Percentiles rank a stretch among this genome's conserved stretches.
These are phyloP conservation scores for Saprolegnia parasitica DNA, from an alignment of 352 stramenopile species.

Conservation along the genomic window DNA sequence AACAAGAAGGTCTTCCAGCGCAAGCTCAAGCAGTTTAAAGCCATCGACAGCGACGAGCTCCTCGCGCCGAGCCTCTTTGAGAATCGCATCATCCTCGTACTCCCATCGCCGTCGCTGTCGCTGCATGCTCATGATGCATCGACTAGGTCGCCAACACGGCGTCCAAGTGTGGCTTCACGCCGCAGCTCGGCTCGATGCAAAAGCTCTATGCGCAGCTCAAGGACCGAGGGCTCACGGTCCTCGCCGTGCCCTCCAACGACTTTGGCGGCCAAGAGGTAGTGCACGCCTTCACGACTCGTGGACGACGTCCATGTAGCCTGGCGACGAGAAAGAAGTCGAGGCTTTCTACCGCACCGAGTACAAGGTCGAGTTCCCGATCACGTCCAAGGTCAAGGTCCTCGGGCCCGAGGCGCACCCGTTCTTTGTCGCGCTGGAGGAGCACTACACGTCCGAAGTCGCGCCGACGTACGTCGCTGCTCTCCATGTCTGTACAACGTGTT, in stretches of 20 bases:
- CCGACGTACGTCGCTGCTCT: conserved; percentile 45
- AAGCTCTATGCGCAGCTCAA: conserved; percentile 45
- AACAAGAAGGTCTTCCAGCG: conserved; percentile 26
- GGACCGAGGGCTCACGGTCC: conserved; percentile 43
- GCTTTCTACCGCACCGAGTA: conserved; percentile 40
- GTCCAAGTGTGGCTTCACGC: conserved; percentile 47
- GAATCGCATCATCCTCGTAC: conserved; percentile 48
- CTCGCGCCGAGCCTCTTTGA: conserved; percentile 39
- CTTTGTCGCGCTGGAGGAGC: conserved; percentile 52
- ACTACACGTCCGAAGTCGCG: conserved; percentile 61
- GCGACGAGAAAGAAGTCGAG: conserved; percentile 39
- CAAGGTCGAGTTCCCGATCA: conserved; percentile 52
- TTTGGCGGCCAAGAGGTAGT: conserved; percentile 53
- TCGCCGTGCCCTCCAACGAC: conserved; percentile 66
- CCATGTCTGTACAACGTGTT: too few relatives aligned
- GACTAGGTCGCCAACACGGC: conserved; percentile 52
- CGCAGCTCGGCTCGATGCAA: conserved; percentile 52
- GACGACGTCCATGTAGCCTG: conserved; percentile 13
- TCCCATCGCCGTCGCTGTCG: too few relatives aligned
- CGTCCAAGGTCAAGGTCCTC: conserved; percentile 43
- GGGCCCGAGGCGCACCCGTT: conserved; percentile 54
- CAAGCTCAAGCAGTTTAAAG: conserved; percentile 9
- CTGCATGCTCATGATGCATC: background rate
- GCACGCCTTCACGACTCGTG: background rate
- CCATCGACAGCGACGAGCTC: conserved; percentile 23